phyloP scores from a whole-genome alignment of 2,329 filamentous ascomycete genomes.

The Myotisia sp. region DNA sequence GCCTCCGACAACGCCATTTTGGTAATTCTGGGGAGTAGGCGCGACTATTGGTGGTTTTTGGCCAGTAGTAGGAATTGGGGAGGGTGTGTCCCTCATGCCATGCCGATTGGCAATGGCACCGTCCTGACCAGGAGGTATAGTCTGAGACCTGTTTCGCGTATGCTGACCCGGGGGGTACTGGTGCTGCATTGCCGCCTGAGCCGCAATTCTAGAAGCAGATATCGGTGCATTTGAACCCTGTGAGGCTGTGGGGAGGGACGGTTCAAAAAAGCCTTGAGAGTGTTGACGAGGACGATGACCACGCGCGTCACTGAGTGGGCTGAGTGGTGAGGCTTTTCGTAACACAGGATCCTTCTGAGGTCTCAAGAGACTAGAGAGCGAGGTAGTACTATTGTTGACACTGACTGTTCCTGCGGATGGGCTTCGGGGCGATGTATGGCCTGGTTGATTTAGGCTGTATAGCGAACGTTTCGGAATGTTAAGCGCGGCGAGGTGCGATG shows the following conservation, averaged over 20 bases:
- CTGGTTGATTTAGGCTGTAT: slow-evolving; percentile 20
- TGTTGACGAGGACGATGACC: slow-evolving; percentile 37
- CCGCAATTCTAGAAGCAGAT: slow-evolving; percentile 49
- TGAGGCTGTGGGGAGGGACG: slow-evolving; percentile 43
- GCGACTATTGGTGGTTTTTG: slow-evolving; percentile 12
- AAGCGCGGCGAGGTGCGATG: slow-evolving; percentile 31
- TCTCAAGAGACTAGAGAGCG: slow-evolving; percentile 25
- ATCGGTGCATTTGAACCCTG: slow-evolving; percentile 30
- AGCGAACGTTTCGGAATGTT: slow-evolving; percentile 28
- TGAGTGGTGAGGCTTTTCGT: slow-evolving; percentile 26
- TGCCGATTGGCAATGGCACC: slow-evolving; percentile 18
- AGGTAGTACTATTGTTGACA: slow-evolving; percentile 22
- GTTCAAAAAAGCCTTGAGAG: slow-evolving; percentile 55
- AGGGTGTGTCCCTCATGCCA: slow-evolving; percentile 23
- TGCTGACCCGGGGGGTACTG: slow-evolving; percentile 16
- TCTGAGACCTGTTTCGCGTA: slow-evolving; percentile 42
- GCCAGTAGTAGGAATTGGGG: slow-evolving; percentile 17
- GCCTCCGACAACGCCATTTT: slow-evolving; percentile 38
- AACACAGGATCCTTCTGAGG: slow-evolving; percentile 23
- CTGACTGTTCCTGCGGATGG: slow-evolving; percentile 16
- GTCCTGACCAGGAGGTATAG: slow-evolving; percentile 31
- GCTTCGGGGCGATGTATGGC: slow-evolving; percentile 16
- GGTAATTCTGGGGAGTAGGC: slow-evolving; percentile 24
- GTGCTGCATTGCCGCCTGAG: slow-evolving; percentile 51
- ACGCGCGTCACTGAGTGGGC: slow-evolving; percentile 21